Percentiles rank a stretch among this genome's conserved stretches.
These are phyloP conservation scores for Gynochthodes officinalis DNA, from an alignment of 257 asterid genomes.

Conservation along the genomic window DNA sequence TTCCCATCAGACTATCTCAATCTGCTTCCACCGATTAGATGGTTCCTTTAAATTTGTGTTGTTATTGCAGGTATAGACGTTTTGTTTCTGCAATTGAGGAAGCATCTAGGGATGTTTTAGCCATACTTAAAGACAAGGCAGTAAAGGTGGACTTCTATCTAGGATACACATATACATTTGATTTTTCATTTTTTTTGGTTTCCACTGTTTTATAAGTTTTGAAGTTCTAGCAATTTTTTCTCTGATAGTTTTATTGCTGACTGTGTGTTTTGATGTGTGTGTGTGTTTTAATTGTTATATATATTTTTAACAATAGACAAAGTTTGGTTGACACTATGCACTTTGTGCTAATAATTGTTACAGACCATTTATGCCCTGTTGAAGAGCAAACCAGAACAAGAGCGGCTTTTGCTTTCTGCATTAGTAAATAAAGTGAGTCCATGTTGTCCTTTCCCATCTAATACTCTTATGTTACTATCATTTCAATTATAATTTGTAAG, in stretches of 20 bases:
- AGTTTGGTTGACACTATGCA: not conserved
- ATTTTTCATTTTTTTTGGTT: not conserved
- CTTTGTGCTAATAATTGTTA: constrained; percentile 14
- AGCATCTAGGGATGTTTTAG: constrained; percentile 81
- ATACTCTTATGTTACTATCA: constrained; percentile 1
- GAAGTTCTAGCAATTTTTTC: not conserved
- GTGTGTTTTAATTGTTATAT: not conserved
- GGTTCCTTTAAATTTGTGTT: not conserved
- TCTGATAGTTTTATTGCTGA: constrained; percentile 3
- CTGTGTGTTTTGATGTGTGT: too few species aligned
- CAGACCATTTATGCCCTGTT: constrained; percentile 72
- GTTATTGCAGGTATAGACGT: constrained; percentile 57
- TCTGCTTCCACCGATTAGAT: not conserved
- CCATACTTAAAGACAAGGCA: constrained; percentile 78
- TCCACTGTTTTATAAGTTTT: not conserved
- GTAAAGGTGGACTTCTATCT: constrained; percentile 57
- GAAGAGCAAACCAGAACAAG: constrained; percentile 93
- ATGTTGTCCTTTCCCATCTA: constrained; percentile 2
- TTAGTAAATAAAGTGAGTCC: constrained; percentile 78
- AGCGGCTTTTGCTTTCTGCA: constrained; percentile 76
- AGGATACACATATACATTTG: not conserved
- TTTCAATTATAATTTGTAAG: not conserved
- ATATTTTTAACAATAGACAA: not conserved
- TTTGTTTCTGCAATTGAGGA: constrained; percentile 80
- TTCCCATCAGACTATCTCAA: not conserved